Percentiles rank a stretch among this genome's conserved stretches.
Conservation (phyloP, 768 basidiomycete species). For the Pisolithus albus region DNA sequence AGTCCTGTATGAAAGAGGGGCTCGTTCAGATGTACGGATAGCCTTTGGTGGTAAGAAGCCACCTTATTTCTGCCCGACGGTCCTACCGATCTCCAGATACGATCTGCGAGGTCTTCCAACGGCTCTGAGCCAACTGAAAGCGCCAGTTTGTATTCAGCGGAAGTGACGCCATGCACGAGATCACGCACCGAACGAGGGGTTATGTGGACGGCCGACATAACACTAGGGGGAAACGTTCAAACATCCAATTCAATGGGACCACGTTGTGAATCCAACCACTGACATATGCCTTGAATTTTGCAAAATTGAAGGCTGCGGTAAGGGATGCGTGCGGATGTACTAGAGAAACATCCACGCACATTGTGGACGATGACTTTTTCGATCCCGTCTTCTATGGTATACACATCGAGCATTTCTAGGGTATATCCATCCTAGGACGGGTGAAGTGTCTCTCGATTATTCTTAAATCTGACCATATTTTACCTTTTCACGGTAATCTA, state of each 20-base stretch:
- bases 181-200: constrained; percentile 77
- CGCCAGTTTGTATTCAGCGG: background rate
- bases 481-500: constrained; percentile 85
- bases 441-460: too few species aligned
- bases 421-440: constrained; percentile 51
- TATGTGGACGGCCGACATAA: constrained; percentile 82
- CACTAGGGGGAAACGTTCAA: constrained; percentile 38
- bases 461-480: background rate
- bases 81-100: constrained; percentile 70
- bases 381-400: constrained; percentile 43
- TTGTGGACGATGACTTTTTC: constrained; percentile 53
- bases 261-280: constrained; percentile 13
- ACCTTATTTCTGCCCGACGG: constrained; percentile 92
- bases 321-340: background rate
- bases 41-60: background rate
- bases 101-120: constrained; percentile 55
- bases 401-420: constrained; percentile 68
- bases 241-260: too few species aligned
- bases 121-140: constrained; percentile 74
- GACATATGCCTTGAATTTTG: constrained; percentile 41
- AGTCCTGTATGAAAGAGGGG: constrained; percentile 37
- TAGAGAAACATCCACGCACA: constrained; percentile 28
- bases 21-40: background rate
- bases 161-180: background rate
- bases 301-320: background rate